Evolutionary conservation across 73 alveolate species (phyloP), one percentile per base, ranked within the genome.

Genomic region (Effrenium voratum): DNA sequence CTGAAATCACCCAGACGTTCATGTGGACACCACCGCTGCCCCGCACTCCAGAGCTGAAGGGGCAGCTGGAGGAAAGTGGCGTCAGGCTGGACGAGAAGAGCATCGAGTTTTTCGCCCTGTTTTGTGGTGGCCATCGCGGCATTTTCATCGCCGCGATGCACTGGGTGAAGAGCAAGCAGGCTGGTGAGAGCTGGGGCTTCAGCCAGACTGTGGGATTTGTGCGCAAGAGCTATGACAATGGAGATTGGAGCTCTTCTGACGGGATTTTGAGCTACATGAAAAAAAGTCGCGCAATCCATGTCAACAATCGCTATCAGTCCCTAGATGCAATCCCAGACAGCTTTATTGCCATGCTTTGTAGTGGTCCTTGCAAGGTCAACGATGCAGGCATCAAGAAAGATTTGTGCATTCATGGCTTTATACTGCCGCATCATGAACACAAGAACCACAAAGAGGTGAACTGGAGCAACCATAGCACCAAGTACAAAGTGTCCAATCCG

Each of bases 1-100:
- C 75, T 60, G 75, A 60, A 60, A 60, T 60, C 75, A 60, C 75
- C 75, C 75, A 60, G 75, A 60, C 15, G 75, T 60, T 60, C 75
- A 60, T 60, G 75, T 60, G 75, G 75, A 60, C 75, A 36, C 75
- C 75, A 22, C 75, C 75, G 40, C 28, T 60, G 36, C 15, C 40
- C 75, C 28, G 28, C 75, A 19, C 75, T 30, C 15, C 15, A 60
- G n/a, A 60, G 75, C 75, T 60, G 75, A 8, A 60, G 75, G 28
- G 40, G 8, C 63, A 12, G 19, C 63, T 52, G 75, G 28, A 60
- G 5, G 34, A 60, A 60, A 36, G 5, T 30, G 75, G 75, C 3
- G 73, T 13, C 38, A 60, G 75, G 34, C 75, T 60, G 34, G 75
- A 24, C 30, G 40, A 60, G 34, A 16, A 60, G 75, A 60, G 75